Base-by-base conservation (phyloP, 2,329 filamentous ascomycete species). In the Furcasterigmium sp. region DNA sequence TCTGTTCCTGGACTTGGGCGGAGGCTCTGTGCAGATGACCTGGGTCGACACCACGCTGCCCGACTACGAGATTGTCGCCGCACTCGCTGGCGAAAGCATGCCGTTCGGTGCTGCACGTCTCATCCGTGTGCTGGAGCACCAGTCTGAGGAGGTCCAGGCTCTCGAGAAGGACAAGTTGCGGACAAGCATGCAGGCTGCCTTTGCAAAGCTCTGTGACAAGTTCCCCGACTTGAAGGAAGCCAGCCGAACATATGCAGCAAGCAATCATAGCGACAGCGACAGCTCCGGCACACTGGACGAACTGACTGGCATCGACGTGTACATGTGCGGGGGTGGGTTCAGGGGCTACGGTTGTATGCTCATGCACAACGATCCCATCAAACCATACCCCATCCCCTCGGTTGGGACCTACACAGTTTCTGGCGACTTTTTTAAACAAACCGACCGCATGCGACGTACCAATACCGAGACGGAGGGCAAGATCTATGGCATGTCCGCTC, bases 261-360 rank as follows among this genome's bases (percentile, higher is more conserved):
- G 25, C 32, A 44, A 18, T n/a, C n/a, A n/a, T n/a, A n/a, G n/a
- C n/a, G 47, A 47, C 8, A 36, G 48, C 9, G 69, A 68, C 2
- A 8, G 7, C 7, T 26, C 23, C 23, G 23, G 23, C 23, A 7
- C 7, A 11, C 23, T 8, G 14, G 30, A 17, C 14, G 14, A 7
- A 8, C 30, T 6, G 6, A 13, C 26, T 15, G 76, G 76, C 5
- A 71, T 90, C 45, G 80, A 85, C 26, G 70, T 95, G 8, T 95
- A 91, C 59, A 80, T 96, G 45, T 95, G 87, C 49, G 91, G 91
- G 35, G 91, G 91, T 19, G 91, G 91, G 0, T 95, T 95, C 58
- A 75, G 91, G 28, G 91, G 91, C 14, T 95, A 94, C 72, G 91
- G 90, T 7, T 94, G 88, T 62, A 82, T 95, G 56, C 73, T 95